These are phyloP conservation scores for Neurospora sp. DNA, from an alignment of 495 filamentous ascomycete species.

Conservation along the genomic window DNA sequence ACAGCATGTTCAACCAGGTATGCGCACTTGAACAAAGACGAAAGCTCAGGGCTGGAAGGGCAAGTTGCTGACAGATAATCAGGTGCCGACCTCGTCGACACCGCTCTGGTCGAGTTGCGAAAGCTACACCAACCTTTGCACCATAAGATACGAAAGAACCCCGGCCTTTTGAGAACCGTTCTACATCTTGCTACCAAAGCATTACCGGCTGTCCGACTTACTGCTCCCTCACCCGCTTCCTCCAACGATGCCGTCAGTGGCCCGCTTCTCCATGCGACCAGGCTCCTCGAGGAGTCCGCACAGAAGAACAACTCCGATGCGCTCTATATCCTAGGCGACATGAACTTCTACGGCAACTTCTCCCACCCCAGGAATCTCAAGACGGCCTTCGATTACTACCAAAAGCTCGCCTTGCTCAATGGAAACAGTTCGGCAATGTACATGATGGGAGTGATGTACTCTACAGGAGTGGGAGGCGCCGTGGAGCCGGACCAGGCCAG, in stretches of 20 bases:
- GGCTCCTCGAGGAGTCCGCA: conserved; percentile 66
- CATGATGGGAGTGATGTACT: conserved; percentile 95
- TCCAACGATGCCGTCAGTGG: conserved; percentile 20
- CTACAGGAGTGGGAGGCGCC: conserved; percentile 75
- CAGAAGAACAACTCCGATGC: conserved; percentile 73
- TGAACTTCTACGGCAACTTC: conserved; percentile 96
- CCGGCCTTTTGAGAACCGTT: conserved; percentile 28
- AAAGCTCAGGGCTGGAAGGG: neutral
- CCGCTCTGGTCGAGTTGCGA: conserved; percentile 32
- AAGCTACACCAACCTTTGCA: conserved; percentile 30
- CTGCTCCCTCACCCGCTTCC: conserved; percentile 26
- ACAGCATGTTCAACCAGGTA: conserved; percentile 21
- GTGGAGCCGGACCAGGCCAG: conserved; percentile 87
- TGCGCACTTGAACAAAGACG: neutral
- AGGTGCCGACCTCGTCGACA: conserved; percentile 37
- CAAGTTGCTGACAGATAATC: conserved; percentile 5
- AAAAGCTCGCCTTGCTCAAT: conserved; percentile 60
- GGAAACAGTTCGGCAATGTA: conserved; percentile 89
- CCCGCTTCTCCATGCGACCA: conserved; percentile 51
- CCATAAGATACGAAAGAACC: conserved; percentile 26
- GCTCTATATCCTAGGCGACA: conserved; percentile 80
- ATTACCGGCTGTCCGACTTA: conserved; percentile 33
- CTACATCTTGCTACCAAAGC: conserved; percentile 29
- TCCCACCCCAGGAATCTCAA: conserved; percentile 76
- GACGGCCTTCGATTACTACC: conserved; percentile 73